Conservation (phyloP, 305 asterid species). For the Fraxinus floribunda region DNA sequence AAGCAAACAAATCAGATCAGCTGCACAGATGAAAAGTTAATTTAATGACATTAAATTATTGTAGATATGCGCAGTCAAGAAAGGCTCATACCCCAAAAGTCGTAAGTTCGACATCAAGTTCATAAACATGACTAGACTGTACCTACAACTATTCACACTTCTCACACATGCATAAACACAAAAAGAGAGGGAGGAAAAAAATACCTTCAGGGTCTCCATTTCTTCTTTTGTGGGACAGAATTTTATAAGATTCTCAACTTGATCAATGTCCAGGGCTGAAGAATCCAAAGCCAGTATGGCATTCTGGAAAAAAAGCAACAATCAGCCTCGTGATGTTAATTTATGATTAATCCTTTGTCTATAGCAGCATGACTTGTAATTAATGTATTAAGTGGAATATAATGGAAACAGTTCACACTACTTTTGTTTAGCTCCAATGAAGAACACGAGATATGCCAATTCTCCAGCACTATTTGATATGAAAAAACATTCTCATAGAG, state of each 20-base stretch:
- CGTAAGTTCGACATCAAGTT: background rate
- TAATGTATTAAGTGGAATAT: background rate
- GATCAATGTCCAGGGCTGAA: conserved; percentile 90
- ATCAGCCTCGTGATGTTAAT: conserved; percentile 21
- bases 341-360: background rate
- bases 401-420: background rate
- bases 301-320: conserved; percentile 47
- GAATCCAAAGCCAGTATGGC: conserved; percentile 93
- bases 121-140: conserved; percentile 13
- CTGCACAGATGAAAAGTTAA: background rate
- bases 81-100: background rate
- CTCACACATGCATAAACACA: conserved; percentile 5
- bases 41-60: background rate
- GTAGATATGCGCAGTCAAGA: background rate
- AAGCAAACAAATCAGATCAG: background rate
- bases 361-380: background rate
- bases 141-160: conserved; percentile 7
- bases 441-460: background rate
- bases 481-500: background rate
- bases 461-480: background rate
- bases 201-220: conserved; percentile 93
- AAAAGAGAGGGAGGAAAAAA: conserved; percentile 8
- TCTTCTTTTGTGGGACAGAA: conserved; percentile 98
- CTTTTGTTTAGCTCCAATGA: background rate
- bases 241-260: conserved; percentile 97